phyloP scores from a whole-genome alignment of 2,329 filamentous ascomycete genomes.

The Sclerotinia trifoliorum region DNA sequence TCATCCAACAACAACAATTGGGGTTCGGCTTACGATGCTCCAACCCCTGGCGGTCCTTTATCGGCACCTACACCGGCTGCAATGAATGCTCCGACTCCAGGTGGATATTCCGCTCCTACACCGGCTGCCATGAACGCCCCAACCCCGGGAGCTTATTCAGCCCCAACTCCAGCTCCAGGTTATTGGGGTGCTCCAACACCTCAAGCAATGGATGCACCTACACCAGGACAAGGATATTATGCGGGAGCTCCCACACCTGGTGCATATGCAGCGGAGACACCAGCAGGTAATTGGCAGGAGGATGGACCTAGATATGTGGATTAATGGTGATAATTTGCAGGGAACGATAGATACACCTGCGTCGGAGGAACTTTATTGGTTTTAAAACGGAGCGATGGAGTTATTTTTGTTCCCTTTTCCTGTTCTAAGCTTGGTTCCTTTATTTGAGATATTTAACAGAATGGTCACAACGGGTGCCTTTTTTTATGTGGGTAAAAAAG shows the following conservation, averaged over 20 bases:
- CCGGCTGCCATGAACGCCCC: slow-evolving; percentile 50
- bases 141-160: slow-evolving; percentile 48
- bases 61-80: slow-evolving; percentile 62
- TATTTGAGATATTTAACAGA: background rate
- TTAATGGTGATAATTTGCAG: slow-evolving; percentile 23
- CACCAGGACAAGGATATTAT: slow-evolving; percentile 43
- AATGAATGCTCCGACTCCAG: slow-evolving; percentile 69
- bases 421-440: background rate
- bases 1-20: slow-evolving; percentile 42
- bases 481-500: background rate
- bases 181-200: slow-evolving; percentile 48
- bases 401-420: background rate
- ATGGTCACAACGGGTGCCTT: background rate
- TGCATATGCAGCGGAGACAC: slow-evolving; percentile 53
- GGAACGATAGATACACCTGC: background rate
- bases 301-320: slow-evolving; percentile 46
- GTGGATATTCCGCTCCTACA: slow-evolving; percentile 53
- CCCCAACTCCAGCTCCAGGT: slow-evolving; percentile 65
- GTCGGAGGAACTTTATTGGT: slow-evolving; percentile 4
- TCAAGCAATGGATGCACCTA: slow-evolving; percentile 50
- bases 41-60: slow-evolving; percentile 61
- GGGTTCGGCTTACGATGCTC: slow-evolving; percentile 60
- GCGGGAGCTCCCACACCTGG: slow-evolving; percentile 38
- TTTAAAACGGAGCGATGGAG: slow-evolving; percentile 8
- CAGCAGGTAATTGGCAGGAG: slow-evolving; percentile 50